Conservation (phyloP, 2,329 filamentous ascomycete species). For the Westerdykella ornata region DNA sequence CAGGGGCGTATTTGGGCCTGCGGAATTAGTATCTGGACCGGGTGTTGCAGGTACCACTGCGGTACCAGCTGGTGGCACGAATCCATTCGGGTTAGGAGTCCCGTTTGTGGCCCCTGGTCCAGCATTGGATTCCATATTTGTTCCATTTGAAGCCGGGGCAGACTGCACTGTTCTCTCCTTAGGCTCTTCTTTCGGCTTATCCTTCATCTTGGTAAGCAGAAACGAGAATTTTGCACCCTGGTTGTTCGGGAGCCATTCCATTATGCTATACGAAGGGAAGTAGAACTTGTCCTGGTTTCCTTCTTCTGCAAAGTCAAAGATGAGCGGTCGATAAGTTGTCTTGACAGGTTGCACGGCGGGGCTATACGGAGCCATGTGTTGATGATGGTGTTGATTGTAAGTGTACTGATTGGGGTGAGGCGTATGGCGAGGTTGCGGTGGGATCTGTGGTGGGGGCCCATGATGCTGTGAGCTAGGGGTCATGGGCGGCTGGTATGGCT, state of each 20-base stretch:
- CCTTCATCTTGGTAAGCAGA: conserved; percentile 63
- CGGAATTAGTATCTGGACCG: background rate
- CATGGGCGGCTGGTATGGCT: conserved; percentile 13
- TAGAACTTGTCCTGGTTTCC: conserved; percentile 64
- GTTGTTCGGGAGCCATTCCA: conserved; percentile 59
- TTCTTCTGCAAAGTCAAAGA: conserved; percentile 34
- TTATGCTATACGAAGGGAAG: conserved; percentile 70
- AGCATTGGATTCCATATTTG: background rate
- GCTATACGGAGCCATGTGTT: conserved; percentile 13
- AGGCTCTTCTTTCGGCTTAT: conserved; percentile 41
- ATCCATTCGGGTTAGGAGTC: conserved; percentile 4
- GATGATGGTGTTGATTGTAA: conserved; percentile 28
- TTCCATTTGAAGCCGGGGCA: conserved; percentile 23
- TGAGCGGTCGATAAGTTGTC: conserved; percentile 39
- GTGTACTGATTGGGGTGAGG: conserved; percentile 16
- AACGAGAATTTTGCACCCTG: conserved; percentile 67
- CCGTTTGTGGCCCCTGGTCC: conserved; percentile 4
- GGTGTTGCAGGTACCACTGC: conserved; percentile 7
- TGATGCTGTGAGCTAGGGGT: background rate
- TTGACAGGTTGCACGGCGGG: conserved; percentile 38
- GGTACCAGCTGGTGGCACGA: background rate
- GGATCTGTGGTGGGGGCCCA: background rate
- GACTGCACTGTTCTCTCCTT: conserved; percentile 32
- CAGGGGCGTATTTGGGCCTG: background rate
- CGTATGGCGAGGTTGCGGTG: conserved; percentile 10